Evolutionary conservation across 2,329 filamentous ascomycete genomes (phyloP).

Genomic region (Coniochaeta hoffmannii): DNA sequence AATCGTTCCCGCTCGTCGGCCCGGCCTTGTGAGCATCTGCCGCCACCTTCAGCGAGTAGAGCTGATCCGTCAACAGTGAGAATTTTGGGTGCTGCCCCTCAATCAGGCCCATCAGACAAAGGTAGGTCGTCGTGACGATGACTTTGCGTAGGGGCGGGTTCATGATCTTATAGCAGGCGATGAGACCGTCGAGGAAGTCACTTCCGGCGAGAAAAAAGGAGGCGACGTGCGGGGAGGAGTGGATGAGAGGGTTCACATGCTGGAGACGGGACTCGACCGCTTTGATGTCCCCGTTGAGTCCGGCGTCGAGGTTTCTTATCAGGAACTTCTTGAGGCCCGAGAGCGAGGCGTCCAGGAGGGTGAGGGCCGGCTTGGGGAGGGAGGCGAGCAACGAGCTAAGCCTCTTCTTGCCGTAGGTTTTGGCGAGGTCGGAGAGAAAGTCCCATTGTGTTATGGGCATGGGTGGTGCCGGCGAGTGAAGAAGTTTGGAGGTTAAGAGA

Average conservation of each 20-base stretch:
- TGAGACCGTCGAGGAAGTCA: constrained; percentile 76
- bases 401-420: constrained; percentile 57
- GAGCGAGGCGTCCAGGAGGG: constrained; percentile 45
- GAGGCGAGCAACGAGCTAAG: constrained; percentile 39
- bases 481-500: constrained; percentile 51
- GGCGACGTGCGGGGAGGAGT: constrained; percentile 49
- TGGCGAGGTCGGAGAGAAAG: constrained; percentile 62
- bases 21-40: constrained; percentile 57
- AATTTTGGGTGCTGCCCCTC: constrained; percentile 60
- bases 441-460: constrained; percentile 51
- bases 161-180: constrained; percentile 56
- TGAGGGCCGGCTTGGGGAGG: constrained; percentile 45
- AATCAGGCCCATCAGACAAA: constrained; percentile 65
- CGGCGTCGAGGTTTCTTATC: constrained; percentile 55
- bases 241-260: constrained; percentile 55
- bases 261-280: constrained; percentile 47
- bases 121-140: constrained; percentile 66
- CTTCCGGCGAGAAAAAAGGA: constrained; percentile 71
- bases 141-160: constrained; percentile 56
- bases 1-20: constrained; percentile 52
- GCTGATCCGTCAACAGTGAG: constrained; percentile 71
- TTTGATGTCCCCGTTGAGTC: constrained; percentile 46
- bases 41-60: constrained; percentile 70
- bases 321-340: constrained; percentile 54
- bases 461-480: constrained; percentile 36